Evolutionary conservation across 164 flowering plant genomes (phyloP), one percentile per base, ranked within the genome.

Genomic region (Cinnamomum micranthum): DNA sequence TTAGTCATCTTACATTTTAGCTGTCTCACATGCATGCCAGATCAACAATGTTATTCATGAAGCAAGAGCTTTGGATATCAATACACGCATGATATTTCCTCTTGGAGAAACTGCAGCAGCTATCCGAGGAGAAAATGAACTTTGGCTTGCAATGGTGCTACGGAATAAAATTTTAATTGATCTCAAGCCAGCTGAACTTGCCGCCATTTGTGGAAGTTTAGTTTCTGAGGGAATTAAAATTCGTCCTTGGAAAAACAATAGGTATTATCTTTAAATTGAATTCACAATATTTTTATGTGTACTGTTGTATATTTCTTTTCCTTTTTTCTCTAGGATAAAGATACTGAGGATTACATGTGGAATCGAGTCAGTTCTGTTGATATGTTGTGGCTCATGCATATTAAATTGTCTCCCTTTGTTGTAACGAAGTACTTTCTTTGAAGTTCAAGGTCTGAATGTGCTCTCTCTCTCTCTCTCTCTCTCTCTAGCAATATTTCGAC

Each of bases 81-180:
- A 91, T 75, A 88, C 93, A 31, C 88, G 85, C 4, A 72, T 89
- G 69, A 84, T 92, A 74, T 95, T 88, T 81, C 98, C 99, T 65
- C 88, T 93, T 68, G 99, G 99, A 72, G 98, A 92, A 87, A 95
- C 98, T 74, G 99, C 99, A 65, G 87, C 99, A 71, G 98, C 97
- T 73, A 88, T 93, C 71, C 88, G 99, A 74, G 99, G 99, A 76
- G 98, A 93, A 84, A 95, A 93, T 85, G 99, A 95, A 81, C 93
- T 95, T 24, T 95, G 99, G 99, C 92, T 95, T 75, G 98, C 99
- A 65, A 89, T 90, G 90, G 92, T 95, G 79, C 92, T 93, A 25
- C 87, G 98, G 65, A 93, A 84, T 78, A 92, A 85, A 76, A 80
- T 92, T 62, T 81, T 95, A 75, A 75, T 91, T 66, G 89, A 84